Evolutionary conservation across 306 rosid species (phyloP), one percentile per base, ranked within the genome.

Genomic region (Elaeagnus macrophylla): DNA sequence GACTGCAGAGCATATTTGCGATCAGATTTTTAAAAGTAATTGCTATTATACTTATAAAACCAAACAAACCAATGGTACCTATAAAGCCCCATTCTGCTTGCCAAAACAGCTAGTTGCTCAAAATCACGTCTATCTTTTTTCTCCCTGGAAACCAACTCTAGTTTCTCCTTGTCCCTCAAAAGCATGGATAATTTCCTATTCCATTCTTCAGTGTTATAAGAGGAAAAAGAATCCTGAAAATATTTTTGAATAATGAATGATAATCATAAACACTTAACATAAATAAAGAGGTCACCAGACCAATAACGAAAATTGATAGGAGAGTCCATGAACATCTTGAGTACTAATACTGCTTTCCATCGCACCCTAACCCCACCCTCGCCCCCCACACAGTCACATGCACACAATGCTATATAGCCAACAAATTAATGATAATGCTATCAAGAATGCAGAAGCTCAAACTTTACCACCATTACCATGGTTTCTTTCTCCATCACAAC

Each of bases 121-220:
- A 84, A 91, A 62, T 80, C 89, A 64, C 77, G 83, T 66, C 96
- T 76, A 72, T 87, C 94, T 48, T 71, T 91, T 75, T 69, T 91
- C 81, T 87, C 95, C 80, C 93, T 78, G 9, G 93, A 74, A 67
- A 84, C 58, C 59, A 91, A 62, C 65, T 91, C 99, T 45, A 76
- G 95, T 73, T 72, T 84, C 64, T 59, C 73, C 78, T 77, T 74
- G 72, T 80, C 96, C 13, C 55, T 71, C 37, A 76, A 80, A 46
- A 91, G 87, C 75, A 63, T 14, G 6, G 53, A 65, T 25, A 87
- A 64, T 62, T 75, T 87, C 63, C 59, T 51, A 70, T 69, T 80
- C 99, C 99, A 91, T 38, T 77, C 80, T 12, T 67, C 79, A 37
- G 51, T 37, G 56, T 62, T 56, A 50, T 75, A 73, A 37, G 62